These are phyloP conservation scores for Colletotrichum sp. DNA, from an alignment of 2,329 filamentous ascomycete species.

Conservation along the genomic window DNA sequence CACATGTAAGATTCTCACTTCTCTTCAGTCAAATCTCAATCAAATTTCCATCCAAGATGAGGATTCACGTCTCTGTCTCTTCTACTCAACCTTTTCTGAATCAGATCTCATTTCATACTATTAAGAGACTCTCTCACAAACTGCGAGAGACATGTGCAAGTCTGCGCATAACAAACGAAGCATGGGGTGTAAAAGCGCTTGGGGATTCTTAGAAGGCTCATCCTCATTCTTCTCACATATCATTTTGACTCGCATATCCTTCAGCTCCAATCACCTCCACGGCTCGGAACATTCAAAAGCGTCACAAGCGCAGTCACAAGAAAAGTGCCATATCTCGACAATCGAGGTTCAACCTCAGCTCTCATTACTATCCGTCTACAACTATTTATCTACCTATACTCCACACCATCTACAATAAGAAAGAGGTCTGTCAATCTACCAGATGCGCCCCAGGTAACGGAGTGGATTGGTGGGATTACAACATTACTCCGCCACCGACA, in stretches of 20 bases:
- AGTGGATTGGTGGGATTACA: not conserved
- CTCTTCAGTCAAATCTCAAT: not conserved
- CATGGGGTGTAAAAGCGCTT: not conserved
- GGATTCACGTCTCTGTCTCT: not conserved
- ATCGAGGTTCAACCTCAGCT: not conserved
- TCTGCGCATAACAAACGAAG: not conserved
- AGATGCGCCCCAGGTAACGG: not conserved
- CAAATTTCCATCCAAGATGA: not conserved
- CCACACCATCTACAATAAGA: not conserved
- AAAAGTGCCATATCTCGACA: not conserved
- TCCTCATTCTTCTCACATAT: not conserved
- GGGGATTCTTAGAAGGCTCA: fast-evolving
- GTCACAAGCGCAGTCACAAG: not conserved
- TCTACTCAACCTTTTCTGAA: not conserved
- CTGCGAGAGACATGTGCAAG: not conserved
- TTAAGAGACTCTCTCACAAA: not conserved
- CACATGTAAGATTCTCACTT: not conserved
- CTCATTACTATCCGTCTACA: not conserved
- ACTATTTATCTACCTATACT: not conserved
- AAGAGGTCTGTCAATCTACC: not conserved
- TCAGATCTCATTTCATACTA: not conserved
- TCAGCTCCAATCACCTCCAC: not conserved
- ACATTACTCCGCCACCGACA: not conserved
- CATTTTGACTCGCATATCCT: not conserved
- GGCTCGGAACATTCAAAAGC: too few species aligned